phyloP scores from a whole-genome alignment of 2,329 filamentous ascomycete genomes.

The Claviceps cyperi region DNA sequence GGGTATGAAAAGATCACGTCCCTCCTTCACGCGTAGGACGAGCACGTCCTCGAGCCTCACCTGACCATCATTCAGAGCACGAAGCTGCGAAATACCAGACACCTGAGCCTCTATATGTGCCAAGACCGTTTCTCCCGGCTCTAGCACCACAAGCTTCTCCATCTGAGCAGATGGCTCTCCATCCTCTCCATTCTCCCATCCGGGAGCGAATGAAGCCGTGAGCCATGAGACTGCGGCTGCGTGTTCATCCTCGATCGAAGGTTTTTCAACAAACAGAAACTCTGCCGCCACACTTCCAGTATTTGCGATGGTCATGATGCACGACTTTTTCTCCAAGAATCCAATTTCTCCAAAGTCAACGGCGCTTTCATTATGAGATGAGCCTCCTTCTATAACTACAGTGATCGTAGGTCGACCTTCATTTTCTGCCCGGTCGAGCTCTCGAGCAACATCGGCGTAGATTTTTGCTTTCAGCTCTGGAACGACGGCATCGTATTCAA shows the following conservation, averaged over 20 bases:
- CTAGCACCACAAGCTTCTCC: conserved; percentile 46
- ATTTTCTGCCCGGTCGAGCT: conserved; percentile 83
- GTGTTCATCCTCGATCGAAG: conserved; percentile 29
- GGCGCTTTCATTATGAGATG: conserved; percentile 32
- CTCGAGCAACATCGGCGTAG: conserved; percentile 72
- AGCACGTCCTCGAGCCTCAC: conserved; percentile 68
- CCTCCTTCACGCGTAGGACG: conserved; percentile 67
- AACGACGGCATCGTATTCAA: conserved; percentile 77
- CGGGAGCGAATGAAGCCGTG: conserved; percentile 44
- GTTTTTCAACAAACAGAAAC: conserved; percentile 66
- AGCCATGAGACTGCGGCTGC: conserved; percentile 49
- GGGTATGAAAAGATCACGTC: conserved; percentile 84
- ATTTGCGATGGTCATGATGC: conserved; percentile 75
- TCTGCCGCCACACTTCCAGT: conserved; percentile 71
- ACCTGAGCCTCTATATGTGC: conserved; percentile 56
- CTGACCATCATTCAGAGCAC: conserved; percentile 54
- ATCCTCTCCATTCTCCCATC: conserved; percentile 17
- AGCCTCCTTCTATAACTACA: conserved; percentile 54
- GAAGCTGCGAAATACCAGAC: conserved; percentile 46
- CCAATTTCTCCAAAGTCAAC: conserved; percentile 68
- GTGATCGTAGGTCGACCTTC: conserved; percentile 73
- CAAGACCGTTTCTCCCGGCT: conserved; percentile 71
- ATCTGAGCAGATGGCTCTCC: conserved; percentile 12
- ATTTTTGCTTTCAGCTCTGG: conserved; percentile 72
- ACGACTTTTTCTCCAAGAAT: conserved; percentile 50